phyloP scores from a whole-genome alignment of 2,329 filamentous ascomycete species.

The Zopfia rhizophila region DNA sequence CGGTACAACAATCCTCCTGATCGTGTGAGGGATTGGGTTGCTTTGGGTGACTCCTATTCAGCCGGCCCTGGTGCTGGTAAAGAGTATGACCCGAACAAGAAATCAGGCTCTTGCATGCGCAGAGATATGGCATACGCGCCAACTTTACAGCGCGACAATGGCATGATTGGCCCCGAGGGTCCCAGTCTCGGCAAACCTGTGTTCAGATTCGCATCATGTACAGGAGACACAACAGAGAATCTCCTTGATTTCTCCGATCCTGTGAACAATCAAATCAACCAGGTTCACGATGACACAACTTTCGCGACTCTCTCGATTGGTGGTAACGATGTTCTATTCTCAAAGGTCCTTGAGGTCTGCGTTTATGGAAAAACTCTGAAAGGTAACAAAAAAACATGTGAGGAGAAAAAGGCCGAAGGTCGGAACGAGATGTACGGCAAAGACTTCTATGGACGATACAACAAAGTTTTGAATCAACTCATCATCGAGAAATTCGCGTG shows the following conservation, averaged over 20 bases:
- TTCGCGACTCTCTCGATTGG: constrained; percentile 17
- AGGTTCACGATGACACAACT: constrained; percentile 1
- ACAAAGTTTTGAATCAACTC: too few relatives aligned
- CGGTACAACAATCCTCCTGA: too few relatives aligned
- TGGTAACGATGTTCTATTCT: constrained; percentile 13
- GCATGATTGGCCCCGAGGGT: constrained; percentile 1
- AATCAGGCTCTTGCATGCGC: constrained; percentile 2
- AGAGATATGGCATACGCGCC: constrained; percentile 1
- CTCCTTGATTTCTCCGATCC: constrained; percentile 6
- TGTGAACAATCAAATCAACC: constrained; percentile 8
- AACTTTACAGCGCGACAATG: background rate
- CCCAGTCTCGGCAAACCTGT: constrained; percentile 1
- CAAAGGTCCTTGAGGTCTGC: constrained; percentile 3
- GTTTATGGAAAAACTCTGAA: constrained; percentile 4
- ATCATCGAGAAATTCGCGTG: background rate
- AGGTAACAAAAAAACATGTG: too few relatives aligned
- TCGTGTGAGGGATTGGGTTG: constrained; percentile 6
- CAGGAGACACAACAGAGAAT: constrained; percentile 8
- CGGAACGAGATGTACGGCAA: too few relatives aligned
- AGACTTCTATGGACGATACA: too few relatives aligned
- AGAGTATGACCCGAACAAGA: background rate
- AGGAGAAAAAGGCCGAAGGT: too few relatives aligned
- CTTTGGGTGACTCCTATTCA: constrained; percentile 7
- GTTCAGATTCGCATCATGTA: constrained; percentile 8
- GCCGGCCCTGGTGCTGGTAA: constrained; percentile 10